These are phyloP conservation scores for Plasmodium vivax DNA, from an alignment of 169 alveolate species.

Conservation along the genomic window DNA sequence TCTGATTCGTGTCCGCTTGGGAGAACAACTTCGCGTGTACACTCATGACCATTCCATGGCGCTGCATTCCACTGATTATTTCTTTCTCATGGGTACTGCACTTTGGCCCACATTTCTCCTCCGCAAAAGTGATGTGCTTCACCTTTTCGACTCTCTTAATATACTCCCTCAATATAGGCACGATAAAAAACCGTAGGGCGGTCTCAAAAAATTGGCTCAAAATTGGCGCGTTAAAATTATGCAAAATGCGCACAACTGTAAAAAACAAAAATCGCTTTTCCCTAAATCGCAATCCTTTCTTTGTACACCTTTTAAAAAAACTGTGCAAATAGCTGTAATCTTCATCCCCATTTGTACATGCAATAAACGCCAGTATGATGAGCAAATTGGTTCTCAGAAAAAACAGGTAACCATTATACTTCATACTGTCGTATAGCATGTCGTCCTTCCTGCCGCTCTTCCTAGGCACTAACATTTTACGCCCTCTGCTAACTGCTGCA, in stretches of 20 bases:
- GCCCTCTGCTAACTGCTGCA: background rate
- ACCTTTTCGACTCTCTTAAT: background rate
- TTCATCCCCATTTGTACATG: background rate
- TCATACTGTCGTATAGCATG: background rate
- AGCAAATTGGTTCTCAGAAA: conserved; percentile 49
- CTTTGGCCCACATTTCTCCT: background rate
- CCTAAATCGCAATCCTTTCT: conserved; percentile 15
- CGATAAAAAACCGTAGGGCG: conserved; percentile 6
- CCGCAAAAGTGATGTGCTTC: background rate
- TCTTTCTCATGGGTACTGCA: background rate
- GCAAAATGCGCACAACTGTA: conserved; percentile 7
- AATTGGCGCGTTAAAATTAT: background rate
- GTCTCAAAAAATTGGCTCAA: conserved; percentile 17
- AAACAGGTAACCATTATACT: conserved; percentile 26
- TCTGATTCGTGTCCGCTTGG: background rate
- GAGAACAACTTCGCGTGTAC: conserved; percentile 17
- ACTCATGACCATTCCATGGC: background rate
- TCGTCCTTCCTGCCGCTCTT: background rate
- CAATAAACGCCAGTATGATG: conserved; percentile 28
- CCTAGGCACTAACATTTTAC: background rate
- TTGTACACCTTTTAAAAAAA: conserved; percentile 26
- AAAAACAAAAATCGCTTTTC: conserved; percentile 65
- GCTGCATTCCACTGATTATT: background rate
- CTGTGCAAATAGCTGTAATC: conserved; percentile 9
- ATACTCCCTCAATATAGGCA: conserved; percentile 36